Base-by-base conservation (phyloP, 2,329 filamentous ascomycete species). In the Phyllosticta citrichinensis region DNA sequence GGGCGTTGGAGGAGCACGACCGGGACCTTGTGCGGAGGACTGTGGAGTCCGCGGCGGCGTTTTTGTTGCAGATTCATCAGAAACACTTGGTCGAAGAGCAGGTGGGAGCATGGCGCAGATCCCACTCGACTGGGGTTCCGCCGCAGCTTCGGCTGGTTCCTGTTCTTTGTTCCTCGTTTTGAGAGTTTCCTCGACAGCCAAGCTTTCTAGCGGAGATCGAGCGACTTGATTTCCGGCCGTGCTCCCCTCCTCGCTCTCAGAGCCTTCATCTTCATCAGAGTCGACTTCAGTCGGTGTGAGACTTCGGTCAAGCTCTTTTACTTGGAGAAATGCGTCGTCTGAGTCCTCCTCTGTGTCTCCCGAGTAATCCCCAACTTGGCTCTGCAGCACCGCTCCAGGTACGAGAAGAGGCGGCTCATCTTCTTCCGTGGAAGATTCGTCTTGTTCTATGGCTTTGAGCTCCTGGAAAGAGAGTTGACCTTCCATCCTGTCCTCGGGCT, bases 91-190 rank as follows among this genome's bases (percentile, higher is more conserved):
- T 8, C 69, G 65, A 4, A 73, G 59, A 1, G 57, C 66, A 3
- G 72, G 72, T 17, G 72, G 72, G 40, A 70, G 70, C 72, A 74
- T 74, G 27, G 64, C 57, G 53, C 14, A 25, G n/a, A 3, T 24
- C 1, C 12, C 51, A 20, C 51, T 20, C 20, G 24, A n/a, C 20
- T 25, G 20, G 6, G 51, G 20, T 20, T 51, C 47, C 6, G 14
- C 9, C 19, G 47, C 47, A 24, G 6, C 10, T 22, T 14, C 17
- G 6, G 47, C 51, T 47, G 40, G 3, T n/a, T 17, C 5, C 12
- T 8, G 2, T 8, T 47, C 40, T 6, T 8, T 47, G 14, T 3
- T 17, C 40, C 3, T 6, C 2, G 14, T n/a, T 14, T n/a, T 17
- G n/a, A n/a, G 5, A 6, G 14, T 40, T 17, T 14, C 12, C 17